A percentile compares a stretch with the other conserved stretches of the same genome.
Evolutionary conservation across 106 monocot species (phyloP).

Genomic region (Agapanthus africanus): DNA sequence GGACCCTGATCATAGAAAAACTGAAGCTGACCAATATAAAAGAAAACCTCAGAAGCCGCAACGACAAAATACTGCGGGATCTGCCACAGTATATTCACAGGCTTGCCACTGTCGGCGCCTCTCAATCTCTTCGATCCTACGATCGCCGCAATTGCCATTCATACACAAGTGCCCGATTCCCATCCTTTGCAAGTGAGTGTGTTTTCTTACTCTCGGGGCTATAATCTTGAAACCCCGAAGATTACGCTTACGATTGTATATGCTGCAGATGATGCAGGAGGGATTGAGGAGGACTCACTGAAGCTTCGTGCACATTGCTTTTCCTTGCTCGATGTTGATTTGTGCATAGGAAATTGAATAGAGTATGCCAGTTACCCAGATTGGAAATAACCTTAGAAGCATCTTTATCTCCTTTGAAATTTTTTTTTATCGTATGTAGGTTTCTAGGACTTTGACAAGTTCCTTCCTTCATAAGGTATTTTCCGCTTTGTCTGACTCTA

Average conservation of each 20-base stretch:
- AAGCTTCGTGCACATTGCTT: conserved; percentile 35
- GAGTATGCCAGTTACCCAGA: conserved; percentile 50
- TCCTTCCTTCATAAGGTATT: no score
- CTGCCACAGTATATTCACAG: conserved; percentile 36
- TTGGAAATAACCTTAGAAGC: conserved; percentile 41
- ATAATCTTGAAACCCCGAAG: conserved; percentile 8
- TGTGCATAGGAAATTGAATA: conserved; percentile 41
- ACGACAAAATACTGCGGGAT: conserved; percentile 44
- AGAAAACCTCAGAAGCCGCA: conserved; percentile 31
- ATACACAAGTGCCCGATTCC: conserved; percentile 25
- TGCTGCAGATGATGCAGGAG: conserved; percentile 44
- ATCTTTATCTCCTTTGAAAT: no score
- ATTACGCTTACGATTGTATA: conserved; percentile 44
- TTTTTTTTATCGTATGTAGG: no score
- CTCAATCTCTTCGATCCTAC: conserved; percentile 30
- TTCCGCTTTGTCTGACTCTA: no score
- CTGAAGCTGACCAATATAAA: conserved; percentile 36
- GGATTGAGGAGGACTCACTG: conserved; percentile 33
- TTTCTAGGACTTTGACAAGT: no score
- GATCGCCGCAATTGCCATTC: conserved; percentile 27
- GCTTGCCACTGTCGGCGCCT: background rate
- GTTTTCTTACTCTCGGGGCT: background rate
- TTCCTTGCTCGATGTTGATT: conserved; percentile 47
- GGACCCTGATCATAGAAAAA: conserved; percentile 61
- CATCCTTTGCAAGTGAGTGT: conserved; percentile 28